Evolutionary conservation across 352 stramenopile species (phyloP).

Genomic region (Pythium rhizo-oryzae): DNA sequence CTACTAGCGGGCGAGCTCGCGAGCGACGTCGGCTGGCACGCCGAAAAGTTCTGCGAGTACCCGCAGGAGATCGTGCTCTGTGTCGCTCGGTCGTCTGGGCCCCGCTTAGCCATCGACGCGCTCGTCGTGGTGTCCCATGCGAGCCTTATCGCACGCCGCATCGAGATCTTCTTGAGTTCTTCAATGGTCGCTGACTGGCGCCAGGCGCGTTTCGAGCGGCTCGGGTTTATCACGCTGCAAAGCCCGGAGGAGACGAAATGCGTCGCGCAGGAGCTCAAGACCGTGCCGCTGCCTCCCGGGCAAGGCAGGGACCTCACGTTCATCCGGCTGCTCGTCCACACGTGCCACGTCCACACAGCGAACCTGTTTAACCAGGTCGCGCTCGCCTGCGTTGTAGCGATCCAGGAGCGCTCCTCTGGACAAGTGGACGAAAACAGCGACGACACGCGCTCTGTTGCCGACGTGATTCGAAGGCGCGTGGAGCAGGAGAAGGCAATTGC

Average conservation of each 20-base stretch:
- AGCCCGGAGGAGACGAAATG: conserved; percentile 31
- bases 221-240: conserved; percentile 49
- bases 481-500: neutral
- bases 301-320: conserved; percentile 27
- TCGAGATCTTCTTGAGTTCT: conserved; percentile 47
- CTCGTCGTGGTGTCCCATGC: conserved; percentile 15
- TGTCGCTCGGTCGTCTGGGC: conserved; percentile 25
- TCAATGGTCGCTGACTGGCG: conserved; percentile 1
- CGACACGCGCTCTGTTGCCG: neutral
- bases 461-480: neutral
- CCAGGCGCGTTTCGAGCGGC: conserved; percentile 32
- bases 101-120: conserved; percentile 21
- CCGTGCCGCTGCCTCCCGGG: conserved; percentile 32
- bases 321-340: conserved; percentile 48
- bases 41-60: conserved; percentile 66
- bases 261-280: conserved; percentile 52
- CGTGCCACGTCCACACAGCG: conserved; percentile 39
- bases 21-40: conserved; percentile 35
- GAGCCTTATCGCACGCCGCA: conserved; percentile 38
- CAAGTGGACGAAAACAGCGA: neutral
- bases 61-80: conserved; percentile 58
- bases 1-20: neutral
- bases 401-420: neutral
- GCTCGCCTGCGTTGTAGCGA: conserved; percentile 33
- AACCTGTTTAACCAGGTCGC: conserved; percentile 67